Conservation (phyloP, 1,284 basidiomycete species). For the Cutaneotrichosporon sp. region DNA sequence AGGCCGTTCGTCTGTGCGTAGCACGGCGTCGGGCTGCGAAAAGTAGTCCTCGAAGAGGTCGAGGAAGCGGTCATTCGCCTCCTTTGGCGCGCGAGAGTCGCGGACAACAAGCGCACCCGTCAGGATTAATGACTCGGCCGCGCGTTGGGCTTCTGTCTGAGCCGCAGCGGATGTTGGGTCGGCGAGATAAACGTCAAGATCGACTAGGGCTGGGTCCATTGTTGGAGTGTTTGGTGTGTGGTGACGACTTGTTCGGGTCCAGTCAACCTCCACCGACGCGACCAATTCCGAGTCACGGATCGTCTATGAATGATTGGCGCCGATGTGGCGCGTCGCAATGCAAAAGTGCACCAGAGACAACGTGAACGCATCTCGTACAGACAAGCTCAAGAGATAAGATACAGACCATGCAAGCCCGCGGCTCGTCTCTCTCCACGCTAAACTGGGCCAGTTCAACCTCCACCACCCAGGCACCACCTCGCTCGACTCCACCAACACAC, state of each 20-base stretch:
- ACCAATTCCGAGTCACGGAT: background rate
- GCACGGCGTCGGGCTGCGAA: slow-evolving; percentile 62
- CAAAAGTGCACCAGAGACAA: background rate
- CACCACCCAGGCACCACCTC: background rate
- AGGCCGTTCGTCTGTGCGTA: slow-evolving; percentile 74
- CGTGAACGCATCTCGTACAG: background rate
- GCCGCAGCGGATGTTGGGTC: slow-evolving; percentile 57
- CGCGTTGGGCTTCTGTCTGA: slow-evolving; percentile 55
- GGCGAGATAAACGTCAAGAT: slow-evolving; percentile 70
- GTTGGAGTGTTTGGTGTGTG: background rate
- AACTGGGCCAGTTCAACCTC: background rate
- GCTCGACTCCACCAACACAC: background rate
- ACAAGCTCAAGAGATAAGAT: background rate
- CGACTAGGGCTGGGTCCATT: slow-evolving; percentile 53
- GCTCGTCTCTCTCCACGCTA: background rate
- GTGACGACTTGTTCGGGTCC: background rate
- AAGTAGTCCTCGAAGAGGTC: slow-evolving; percentile 85
- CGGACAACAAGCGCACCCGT: slow-evolving; percentile 74
- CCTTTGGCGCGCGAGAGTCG: slow-evolving; percentile 77
- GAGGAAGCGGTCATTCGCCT: slow-evolving; percentile 74
- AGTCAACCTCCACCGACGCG: slow-evolving; percentile 14
- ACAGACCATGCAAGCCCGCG: background rate
- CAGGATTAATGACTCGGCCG: slow-evolving; percentile 72
- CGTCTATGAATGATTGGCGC: background rate
- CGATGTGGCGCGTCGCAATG: background rate